Evolutionary conservation across 2,329 filamentous ascomycete species (phyloP), one percentile per base, ranked within the genome.

Genomic region (Pseudocercospora macadamiae): DNA sequence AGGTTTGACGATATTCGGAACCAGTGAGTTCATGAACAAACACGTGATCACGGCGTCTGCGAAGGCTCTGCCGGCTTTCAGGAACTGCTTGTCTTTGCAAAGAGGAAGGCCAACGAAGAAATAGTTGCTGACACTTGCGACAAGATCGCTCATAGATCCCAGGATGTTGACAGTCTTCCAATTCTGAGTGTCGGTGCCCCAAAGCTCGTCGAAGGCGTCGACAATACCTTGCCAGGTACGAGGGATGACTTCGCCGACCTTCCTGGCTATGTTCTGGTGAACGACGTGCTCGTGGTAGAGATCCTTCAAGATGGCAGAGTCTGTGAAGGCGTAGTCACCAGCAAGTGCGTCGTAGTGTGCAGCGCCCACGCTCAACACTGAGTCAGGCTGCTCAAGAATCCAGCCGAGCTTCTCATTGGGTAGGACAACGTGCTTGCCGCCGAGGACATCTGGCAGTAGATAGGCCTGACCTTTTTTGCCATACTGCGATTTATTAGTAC

Each of bases 61-160:
- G 60, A 85, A 86, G 23, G 70, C 70, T 6, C 80, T 71, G 65
- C 81, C 80, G 54, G 75, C 72, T n/a, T 75, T 66, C 39, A 85
- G 70, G 56, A 82, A 82, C 4, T 72, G 69, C 21, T 74, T 64
- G 60, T 84, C 75, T 25, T 77, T 77, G 65, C 77, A 80, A 0
- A 80, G 68, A n/a, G 75, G 72, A 6, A 71, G 44, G 1, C 79
- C 79, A 47, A 81, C 74, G 30, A 81, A 73, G 60, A 79, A 72
- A n/a, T 76, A 74, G 64, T 80, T 80, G 32, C 73, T 75, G 10
- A 77, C 63, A 2, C 74, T 64, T 3, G 77, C 73, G 2, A 80
- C 71, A 28, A 79, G 71, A 1, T 69, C 68, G 44, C 79, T 54
- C 51, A 61, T 54, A 25, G 71, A 74, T 3, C 69, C 65, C 30